Conservation (phyloP, 2,329 filamentous ascomycete species). For the Diaporthe sp. region DNA sequence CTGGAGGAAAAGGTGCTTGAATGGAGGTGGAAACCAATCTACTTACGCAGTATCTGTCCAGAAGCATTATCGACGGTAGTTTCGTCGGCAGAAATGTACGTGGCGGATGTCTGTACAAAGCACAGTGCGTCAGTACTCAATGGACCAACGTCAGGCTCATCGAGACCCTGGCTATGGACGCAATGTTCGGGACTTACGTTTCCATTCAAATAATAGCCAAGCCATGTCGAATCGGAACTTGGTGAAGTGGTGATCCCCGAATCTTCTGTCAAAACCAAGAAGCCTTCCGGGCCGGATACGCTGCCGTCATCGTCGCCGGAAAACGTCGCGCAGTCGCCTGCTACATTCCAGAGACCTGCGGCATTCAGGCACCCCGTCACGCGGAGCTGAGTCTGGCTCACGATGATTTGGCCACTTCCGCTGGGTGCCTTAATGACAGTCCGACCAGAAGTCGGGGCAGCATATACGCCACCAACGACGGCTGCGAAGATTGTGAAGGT, state of each 20-base stretch:
- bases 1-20: fast-evolving
- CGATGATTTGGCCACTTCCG: slow-evolving; percentile 11
- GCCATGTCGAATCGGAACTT: slow-evolving; percentile 1
- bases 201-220: slow-evolving; percentile 20
- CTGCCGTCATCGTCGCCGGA: neutral
- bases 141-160: too few species aligned
- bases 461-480: neutral
- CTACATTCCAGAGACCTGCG: neutral
- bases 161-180: neutral
- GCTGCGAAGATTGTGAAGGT: neutral
- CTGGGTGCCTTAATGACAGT: neutral
- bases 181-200: neutral
- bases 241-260: slow-evolving; percentile 8
- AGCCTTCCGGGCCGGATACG: slow-evolving; percentile 4
- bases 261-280: neutral
- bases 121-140: neutral
- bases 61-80: neutral
- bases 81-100: slow-evolving; percentile 3
- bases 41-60: slow-evolving; percentile 15
- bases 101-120: neutral
- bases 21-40: too few species aligned
- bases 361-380: slow-evolving; percentile 16
- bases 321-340: slow-evolving; percentile 1
- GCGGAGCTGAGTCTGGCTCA: slow-evolving; percentile 24
- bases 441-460: slow-evolving; percentile 2